Conservation (phyloP, 768 basidiomycete species). For the Russula brevipes region DNA sequence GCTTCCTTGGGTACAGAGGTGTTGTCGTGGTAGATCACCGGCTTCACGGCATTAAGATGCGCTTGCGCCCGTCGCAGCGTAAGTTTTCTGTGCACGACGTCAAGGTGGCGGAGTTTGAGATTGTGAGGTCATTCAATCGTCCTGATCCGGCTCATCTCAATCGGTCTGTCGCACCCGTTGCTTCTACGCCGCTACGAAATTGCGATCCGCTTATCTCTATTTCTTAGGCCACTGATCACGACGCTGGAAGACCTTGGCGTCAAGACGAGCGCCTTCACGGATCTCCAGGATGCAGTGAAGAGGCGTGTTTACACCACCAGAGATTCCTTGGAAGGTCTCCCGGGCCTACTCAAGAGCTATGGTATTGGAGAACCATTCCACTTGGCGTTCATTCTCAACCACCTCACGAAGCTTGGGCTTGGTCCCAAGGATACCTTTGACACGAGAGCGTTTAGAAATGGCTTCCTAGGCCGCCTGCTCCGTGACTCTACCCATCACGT, state of each 20-base stretch:
- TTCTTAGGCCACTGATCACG: neutral
- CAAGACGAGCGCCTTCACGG: neutral
- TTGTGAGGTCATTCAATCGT: slow-evolving; percentile 54
- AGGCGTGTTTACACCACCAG: neutral
- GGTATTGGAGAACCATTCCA: neutral
- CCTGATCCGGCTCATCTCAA: slow-evolving; percentile 57
- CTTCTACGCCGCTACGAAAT: neutral
- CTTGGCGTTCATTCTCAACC: neutral
- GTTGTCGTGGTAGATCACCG: slow-evolving; percentile 61
- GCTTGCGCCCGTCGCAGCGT: slow-evolving; percentile 66
- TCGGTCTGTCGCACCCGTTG: neutral
- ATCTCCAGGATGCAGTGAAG: neutral
- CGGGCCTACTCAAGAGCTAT: neutral
- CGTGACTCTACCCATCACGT: slow-evolving; percentile 57
- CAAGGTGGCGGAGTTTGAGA: slow-evolving; percentile 57
- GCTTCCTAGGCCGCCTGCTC: slow-evolving; percentile 53
- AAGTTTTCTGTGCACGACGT: slow-evolving; percentile 57
- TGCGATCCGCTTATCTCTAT: neutral
- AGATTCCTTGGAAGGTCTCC: neutral
- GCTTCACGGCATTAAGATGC: slow-evolving; percentile 61
- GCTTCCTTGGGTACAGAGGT: slow-evolving; percentile 77
- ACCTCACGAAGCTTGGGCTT: neutral
- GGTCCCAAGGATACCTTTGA: neutral
- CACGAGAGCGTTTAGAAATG: slow-evolving; percentile 53
- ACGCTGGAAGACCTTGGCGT: neutral